Percentiles rank a stretch among this genome's conserved stretches.
Evolutionary conservation across 2,329 filamentous ascomycete genomes (phyloP).

Genomic region (Fusarium begoniae): DNA sequence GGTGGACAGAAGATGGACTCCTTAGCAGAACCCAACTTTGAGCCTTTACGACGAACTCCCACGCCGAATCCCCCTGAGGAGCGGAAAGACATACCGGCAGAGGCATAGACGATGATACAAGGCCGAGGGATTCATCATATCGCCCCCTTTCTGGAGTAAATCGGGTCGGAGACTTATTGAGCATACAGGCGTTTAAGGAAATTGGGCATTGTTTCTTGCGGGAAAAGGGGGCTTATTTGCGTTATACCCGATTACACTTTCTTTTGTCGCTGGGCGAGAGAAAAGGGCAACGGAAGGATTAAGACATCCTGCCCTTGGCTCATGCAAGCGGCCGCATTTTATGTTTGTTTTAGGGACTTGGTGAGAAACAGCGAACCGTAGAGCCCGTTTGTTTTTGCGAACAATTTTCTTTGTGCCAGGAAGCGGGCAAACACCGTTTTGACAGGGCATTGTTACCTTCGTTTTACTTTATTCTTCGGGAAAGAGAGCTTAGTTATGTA

Average conservation of each 20-base stretch:
- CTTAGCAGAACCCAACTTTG: slow-evolving; percentile 49
- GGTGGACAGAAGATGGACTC: slow-evolving; percentile 54
- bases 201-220: slow-evolving; percentile 23
- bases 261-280: slow-evolving; percentile 36
- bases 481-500: slow-evolving; percentile 22
- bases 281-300: slow-evolving; percentile 19
- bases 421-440: slow-evolving; percentile 20
- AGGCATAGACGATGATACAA: slow-evolving; percentile 22
- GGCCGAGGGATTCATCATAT: not conserved
- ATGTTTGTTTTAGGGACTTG: slow-evolving; percentile 29
- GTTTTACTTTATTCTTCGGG: slow-evolving; percentile 11
- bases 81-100: slow-evolving; percentile 33
- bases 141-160: slow-evolving; percentile 9
- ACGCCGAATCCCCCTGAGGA: slow-evolving; percentile 39
- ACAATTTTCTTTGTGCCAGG: slow-evolving; percentile 17
- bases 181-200: slow-evolving; percentile 30
- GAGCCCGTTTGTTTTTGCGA: slow-evolving; percentile 33
- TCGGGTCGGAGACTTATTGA: slow-evolving; percentile 22
- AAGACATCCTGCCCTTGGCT: slow-evolving; percentile 26
- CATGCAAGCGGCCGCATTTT: slow-evolving; percentile 28
- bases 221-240: slow-evolving; percentile 40
- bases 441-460: slow-evolving; percentile 13
- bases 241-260: slow-evolving; percentile 47
- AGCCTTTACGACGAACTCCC: slow-evolving; percentile 53
- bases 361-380: slow-evolving; percentile 21